These are phyloP conservation scores for Meira miltonrushii DNA, from an alignment of 1,284 basidiomycete genomes.

Conservation along the genomic window DNA sequence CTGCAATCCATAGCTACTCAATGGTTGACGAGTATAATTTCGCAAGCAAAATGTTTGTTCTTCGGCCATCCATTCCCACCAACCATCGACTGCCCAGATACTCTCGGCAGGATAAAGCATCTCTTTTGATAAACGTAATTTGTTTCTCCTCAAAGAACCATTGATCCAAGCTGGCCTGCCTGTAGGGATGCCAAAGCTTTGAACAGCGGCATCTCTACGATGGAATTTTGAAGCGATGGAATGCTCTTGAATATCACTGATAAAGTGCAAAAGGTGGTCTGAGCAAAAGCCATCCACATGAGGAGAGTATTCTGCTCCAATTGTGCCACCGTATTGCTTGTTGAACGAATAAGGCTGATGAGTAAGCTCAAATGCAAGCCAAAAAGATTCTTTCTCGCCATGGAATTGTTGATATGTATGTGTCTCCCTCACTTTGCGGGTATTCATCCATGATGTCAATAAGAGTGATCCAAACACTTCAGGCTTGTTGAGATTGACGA, in stretches of 20 bases:
- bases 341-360: constrained; percentile 30
- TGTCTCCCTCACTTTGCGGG: neutral
- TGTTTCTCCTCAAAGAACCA: neutral
- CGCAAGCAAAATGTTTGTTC: neutral
- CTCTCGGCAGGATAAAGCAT: neutral
- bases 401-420: constrained; percentile 16
- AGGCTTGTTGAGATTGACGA: neutral
- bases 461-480: neutral
- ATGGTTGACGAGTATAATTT: neutral
- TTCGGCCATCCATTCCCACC: neutral
- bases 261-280: neutral
- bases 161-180: neutral
- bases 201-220: neutral
- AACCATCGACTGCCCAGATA: constrained; percentile 2
- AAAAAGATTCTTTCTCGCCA: constrained; percentile 31
- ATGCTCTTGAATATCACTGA: neutral
- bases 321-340: constrained; percentile 13
- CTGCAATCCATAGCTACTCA: too few species aligned
- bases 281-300: neutral
- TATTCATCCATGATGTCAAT: neutral
- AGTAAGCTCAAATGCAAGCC: constrained; percentile 28
- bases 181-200: neutral
- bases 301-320: neutral
- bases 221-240: neutral
- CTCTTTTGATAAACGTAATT: neutral